Evolutionary conservation across 1,284 basidiomycete genomes (phyloP).

Genomic region (Entoloma clypeatum): DNA sequence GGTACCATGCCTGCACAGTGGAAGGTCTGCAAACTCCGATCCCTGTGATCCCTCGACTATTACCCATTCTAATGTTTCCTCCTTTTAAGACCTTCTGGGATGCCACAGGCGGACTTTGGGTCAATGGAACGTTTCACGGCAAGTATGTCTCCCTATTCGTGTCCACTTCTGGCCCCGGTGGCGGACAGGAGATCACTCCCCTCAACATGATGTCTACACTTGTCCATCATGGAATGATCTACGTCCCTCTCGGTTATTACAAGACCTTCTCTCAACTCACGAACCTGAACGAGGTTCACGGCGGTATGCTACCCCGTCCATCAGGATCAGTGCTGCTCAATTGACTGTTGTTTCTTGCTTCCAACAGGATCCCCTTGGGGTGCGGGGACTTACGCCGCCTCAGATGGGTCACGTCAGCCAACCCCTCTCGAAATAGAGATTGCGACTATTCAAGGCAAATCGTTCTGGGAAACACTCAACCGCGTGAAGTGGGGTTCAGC

Average conservation of each 20-base stretch:
- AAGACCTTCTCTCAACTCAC: slow-evolving; percentile 53
- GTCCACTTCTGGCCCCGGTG: slow-evolving; percentile 61
- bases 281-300: slow-evolving; percentile 62
- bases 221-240: slow-evolving; percentile 78
- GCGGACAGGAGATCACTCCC: slow-evolving; percentile 73
- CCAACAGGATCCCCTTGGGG: slow-evolving; percentile 61
- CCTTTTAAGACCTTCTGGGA: slow-evolving; percentile 71
- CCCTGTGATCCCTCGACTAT: background rate
- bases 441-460: no score
- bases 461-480: no score
- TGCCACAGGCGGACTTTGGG: slow-evolving; percentile 77
- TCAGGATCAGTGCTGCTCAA: no score
- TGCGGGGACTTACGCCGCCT: slow-evolving; percentile 61
- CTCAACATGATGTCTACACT: slow-evolving; percentile 68
- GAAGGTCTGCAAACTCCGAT: slow-evolving; percentile 52
- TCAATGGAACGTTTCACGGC: slow-evolving; percentile 63
- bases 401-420: slow-evolving; percentile 64
- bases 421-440: slow-evolving; percentile 67
- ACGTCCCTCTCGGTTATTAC: slow-evolving; percentile 78
- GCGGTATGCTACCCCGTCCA: slow-evolving; percentile 46
- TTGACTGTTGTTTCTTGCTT: background rate
- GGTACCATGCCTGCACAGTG: slow-evolving; percentile 70
- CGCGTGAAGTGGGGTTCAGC: no score
- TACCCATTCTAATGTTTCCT: slow-evolving; percentile 15
- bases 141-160: slow-evolving; percentile 80